Percentiles rank a stretch among this genome's conserved stretches.
Conservation (phyloP, 768 basidiomycete species). For the Suillus clintonianus region DNA sequence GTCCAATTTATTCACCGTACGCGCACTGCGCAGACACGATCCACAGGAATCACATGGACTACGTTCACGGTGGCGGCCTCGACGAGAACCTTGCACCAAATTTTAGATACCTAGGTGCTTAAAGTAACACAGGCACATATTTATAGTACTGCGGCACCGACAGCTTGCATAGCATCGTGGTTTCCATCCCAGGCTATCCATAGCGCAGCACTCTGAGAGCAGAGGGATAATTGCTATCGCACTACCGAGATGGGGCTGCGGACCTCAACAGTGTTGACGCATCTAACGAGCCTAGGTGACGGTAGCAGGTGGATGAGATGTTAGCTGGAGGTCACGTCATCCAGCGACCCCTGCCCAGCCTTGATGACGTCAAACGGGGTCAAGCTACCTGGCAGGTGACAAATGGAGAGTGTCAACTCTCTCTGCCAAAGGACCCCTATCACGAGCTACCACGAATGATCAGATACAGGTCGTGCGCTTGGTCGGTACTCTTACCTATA, state of each 20-base stretch:
- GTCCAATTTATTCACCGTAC: no score
- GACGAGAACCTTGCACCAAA: neutral
- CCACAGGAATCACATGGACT: neutral
- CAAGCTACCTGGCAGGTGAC: neutral
- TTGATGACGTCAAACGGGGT: neutral
- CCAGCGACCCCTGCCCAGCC: no score
- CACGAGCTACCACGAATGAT: neutral
- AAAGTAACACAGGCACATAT: neutral
- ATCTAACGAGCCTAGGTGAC: neutral
- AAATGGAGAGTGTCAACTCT: neutral
- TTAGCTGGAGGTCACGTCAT: no score
- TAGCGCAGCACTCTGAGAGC: neutral
- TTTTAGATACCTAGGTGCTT: neutral
- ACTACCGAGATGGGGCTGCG: neutral
- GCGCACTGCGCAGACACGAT: no score
- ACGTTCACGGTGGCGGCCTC: neutral
- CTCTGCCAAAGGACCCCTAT: no score
- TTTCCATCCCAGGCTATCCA: neutral
- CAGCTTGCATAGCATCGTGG: neutral
- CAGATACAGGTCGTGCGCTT: neutral
- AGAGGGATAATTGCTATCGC: neutral
- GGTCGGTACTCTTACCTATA: neutral
- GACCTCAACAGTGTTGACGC: neutral
- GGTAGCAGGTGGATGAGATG: neutral
- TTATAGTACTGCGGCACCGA: neutral